Conservation (phyloP, 2,329 filamentous ascomycete species). For the Hirsutella thompsonii region DNA sequence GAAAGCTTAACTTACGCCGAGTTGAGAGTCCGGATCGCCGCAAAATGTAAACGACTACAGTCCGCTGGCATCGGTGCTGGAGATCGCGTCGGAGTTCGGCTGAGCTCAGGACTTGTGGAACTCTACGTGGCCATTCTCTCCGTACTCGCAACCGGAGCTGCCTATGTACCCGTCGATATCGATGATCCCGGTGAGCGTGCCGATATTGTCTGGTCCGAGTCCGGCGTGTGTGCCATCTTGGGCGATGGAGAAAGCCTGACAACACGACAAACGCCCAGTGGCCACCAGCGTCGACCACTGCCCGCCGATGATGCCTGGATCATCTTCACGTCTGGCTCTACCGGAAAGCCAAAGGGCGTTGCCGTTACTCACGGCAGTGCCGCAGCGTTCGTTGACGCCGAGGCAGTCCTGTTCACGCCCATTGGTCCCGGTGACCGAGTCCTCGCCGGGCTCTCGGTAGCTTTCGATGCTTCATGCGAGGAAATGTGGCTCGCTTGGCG, state of each 20-base stretch:
- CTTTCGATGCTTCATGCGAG: slow-evolving; percentile 11
- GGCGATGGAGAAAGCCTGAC: slow-evolving; percentile 8
- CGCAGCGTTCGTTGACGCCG: slow-evolving; percentile 12
- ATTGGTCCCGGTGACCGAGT: slow-evolving; percentile 10
- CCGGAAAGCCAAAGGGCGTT: slow-evolving; percentile 12
- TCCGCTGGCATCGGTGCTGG: slow-evolving; percentile 6
- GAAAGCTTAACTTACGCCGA: neutral
- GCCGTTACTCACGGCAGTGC: slow-evolving; percentile 11
- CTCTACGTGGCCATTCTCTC: slow-evolving; percentile 9
- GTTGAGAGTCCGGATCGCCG: slow-evolving; percentile 2
- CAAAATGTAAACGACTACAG: slow-evolving; percentile 3
- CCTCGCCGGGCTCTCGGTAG: slow-evolving; percentile 10
- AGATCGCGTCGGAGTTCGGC: slow-evolving; percentile 8
- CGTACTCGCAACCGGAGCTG: slow-evolving; percentile 7
- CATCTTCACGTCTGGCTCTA: slow-evolving; percentile 12
- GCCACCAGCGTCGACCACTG: slow-evolving; percentile 1
- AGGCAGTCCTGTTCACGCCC: slow-evolving; percentile 8
- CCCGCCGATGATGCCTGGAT: slow-evolving; percentile 11
- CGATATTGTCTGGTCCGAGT: slow-evolving; percentile 8
- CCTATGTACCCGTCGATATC: slow-evolving; percentile 11
- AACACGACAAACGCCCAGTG: neutral
- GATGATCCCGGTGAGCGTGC: slow-evolving; percentile 11
- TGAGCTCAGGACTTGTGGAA: slow-evolving; percentile 8
- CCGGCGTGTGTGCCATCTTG: slow-evolving; percentile 7
- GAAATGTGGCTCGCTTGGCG: slow-evolving; percentile 13